phyloP scores from a whole-genome alignment of 2,329 filamentous ascomycete genomes.

The Cladosporium oxysporum region DNA sequence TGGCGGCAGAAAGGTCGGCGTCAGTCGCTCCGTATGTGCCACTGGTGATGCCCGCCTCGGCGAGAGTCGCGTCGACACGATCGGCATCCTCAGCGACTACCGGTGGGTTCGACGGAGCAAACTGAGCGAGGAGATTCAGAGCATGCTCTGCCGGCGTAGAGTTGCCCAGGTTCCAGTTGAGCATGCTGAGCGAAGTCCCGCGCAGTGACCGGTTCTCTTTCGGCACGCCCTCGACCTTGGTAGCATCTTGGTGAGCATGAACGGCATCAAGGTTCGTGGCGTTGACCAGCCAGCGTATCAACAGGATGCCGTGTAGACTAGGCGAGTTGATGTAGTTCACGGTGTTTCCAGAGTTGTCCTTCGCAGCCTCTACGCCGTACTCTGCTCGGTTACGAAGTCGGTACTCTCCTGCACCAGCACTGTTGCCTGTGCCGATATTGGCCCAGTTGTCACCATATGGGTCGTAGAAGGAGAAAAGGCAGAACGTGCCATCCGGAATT shows the following conservation, averaged over 20 bases:
- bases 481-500: constrained; percentile 21
- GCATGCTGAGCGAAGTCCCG: constrained; percentile 1
- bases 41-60: constrained; percentile 19
- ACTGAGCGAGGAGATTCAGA: constrained; percentile 19
- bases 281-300: constrained; percentile 26
- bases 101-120: neutral
- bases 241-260: constrained; percentile 20
- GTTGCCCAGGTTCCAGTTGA: constrained; percentile 7
- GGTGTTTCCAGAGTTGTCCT: neutral
- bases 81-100: neutral
- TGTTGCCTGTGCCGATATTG: constrained; percentile 22
- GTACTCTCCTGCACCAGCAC: constrained; percentile 21
- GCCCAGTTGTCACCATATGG: constrained; percentile 26
- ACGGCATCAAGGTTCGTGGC: constrained; percentile 21
- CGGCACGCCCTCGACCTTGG: neutral
- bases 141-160: constrained; percentile 21
- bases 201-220: neutral
- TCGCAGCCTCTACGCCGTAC: neutral
- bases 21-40: constrained; percentile 11
- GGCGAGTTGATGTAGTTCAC: constrained; percentile 22
- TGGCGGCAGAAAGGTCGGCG: constrained; percentile 20
- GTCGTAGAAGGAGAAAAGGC: constrained; percentile 25
- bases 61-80: constrained; percentile 14
- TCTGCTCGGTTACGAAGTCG: constrained; percentile 11
- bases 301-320: constrained; percentile 22